Conservation (phyloP, 305 asterid species). For the Salvia sclarea region DNA sequence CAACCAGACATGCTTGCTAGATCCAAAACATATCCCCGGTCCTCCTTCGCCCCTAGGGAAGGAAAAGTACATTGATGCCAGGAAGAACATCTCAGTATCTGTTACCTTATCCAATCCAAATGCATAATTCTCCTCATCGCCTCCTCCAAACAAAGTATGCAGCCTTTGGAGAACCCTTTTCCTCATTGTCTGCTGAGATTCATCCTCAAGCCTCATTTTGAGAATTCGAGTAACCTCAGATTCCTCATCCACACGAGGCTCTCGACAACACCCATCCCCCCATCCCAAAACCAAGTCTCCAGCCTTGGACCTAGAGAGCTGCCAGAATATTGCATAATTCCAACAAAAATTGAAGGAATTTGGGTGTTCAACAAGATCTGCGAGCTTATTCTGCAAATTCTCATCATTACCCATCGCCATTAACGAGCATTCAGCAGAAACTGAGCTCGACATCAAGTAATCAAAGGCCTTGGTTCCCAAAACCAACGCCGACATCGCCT, state of each 20-base stretch:
- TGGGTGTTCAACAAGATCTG: conserved; percentile 88
- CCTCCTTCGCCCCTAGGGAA: conserved; percentile 86
- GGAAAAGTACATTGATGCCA: conserved; percentile 91
- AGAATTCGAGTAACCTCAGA: conserved; percentile 49
- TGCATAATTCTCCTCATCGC: conserved; percentile 80
- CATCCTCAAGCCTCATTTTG: conserved; percentile 60
- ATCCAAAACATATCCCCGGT: conserved; percentile 76
- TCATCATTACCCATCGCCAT: conserved; percentile 75
- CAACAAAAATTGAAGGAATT: conserved; percentile 61
- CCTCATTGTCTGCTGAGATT: conserved; percentile 82
- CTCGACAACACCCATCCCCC: conserved; percentile 99
- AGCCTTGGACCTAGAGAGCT: conserved; percentile 78
- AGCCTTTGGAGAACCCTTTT: conserved; percentile 78
- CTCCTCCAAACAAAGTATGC: conserved; percentile 79
- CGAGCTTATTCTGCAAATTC: conserved; percentile 79
- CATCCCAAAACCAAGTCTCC: conserved; percentile 88
- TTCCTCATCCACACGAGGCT: conserved; percentile 72
- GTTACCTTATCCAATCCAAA: conserved; percentile 91
- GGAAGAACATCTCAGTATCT: conserved; percentile 91
- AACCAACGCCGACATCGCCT: conserved; percentile 53
- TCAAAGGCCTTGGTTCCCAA: conserved; percentile 60
- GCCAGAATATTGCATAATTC: conserved; percentile 98
- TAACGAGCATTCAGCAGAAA: conserved; percentile 64
- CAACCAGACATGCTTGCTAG: conserved; percentile 65
- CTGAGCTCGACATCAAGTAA: conserved; percentile 55